A percentile compares a stretch with the other conserved stretches of the same genome.
Conservation (phyloP, 305 asterid genomes). For the Coffea humblotiana region DNA sequence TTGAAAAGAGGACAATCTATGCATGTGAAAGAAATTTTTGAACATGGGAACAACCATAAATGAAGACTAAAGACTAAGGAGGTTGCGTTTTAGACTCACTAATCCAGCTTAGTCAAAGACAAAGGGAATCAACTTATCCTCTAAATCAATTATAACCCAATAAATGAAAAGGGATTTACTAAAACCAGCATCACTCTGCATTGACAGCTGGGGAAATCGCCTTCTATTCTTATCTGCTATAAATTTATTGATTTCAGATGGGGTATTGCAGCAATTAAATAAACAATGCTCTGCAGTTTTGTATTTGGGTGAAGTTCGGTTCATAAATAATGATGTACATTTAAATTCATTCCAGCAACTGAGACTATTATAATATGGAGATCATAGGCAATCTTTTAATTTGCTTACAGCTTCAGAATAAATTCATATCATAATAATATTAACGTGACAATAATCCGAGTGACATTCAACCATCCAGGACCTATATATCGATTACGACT, state of each 20-base stretch:
- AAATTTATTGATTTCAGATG: not conserved
- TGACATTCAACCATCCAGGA: not conserved
- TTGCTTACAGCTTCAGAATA: not conserved
- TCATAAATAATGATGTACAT: not conserved
- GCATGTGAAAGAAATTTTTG: not conserved
- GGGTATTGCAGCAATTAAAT: not conserved
- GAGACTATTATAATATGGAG: not conserved
- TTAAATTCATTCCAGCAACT: constrained; percentile 2
- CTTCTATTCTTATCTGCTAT: not conserved
- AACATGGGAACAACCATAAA: not conserved
- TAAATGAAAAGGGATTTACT: too few species aligned
- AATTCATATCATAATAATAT: not conserved
- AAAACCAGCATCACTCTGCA: too few species aligned
- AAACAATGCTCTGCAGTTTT: not conserved
- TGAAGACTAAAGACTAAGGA: not conserved
- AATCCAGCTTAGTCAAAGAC: not conserved
- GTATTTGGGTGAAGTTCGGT: not conserved
- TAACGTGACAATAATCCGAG: not conserved
- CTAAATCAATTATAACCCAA: too few species aligned
- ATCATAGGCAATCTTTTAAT: not conserved
- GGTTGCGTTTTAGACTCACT: not conserved
- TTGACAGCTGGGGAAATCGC: not conserved
- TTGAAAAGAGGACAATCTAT: not conserved
- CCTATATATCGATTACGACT: not conserved
- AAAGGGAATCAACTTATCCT: not conserved